Conservation (phyloP, 352 stramenopile species). For the Phytophthora ramorum region DNA sequence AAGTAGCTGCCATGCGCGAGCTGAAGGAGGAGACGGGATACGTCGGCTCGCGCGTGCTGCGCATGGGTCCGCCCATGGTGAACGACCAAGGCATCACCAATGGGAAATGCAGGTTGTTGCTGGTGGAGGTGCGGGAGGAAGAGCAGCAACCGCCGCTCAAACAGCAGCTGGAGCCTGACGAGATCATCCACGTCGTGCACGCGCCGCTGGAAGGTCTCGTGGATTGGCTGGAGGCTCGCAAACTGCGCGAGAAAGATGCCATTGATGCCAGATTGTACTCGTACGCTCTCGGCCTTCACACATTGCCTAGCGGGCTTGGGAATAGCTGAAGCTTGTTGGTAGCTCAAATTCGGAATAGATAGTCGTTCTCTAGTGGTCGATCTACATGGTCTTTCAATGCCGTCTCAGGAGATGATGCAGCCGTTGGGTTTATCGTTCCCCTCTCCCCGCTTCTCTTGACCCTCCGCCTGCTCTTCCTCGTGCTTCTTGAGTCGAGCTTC, state of each 20-base stretch:
- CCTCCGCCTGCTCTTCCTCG: constrained; percentile 54
- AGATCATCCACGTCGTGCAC: constrained; percentile 77
- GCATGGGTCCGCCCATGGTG: constrained; percentile 80
- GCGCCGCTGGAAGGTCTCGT: constrained; percentile 69
- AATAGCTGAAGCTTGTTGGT: constrained; percentile 8
- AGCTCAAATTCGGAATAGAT: constrained; percentile 38
- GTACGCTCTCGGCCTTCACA: constrained; percentile 59
- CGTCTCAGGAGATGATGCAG: constrained; percentile 42
- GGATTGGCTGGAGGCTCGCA: constrained; percentile 58
- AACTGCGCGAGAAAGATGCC: constrained; percentile 45
- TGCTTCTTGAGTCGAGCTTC: constrained; percentile 67
- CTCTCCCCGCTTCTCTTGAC: constrained; percentile 19
- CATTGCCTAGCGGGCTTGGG: constrained; percentile 32
- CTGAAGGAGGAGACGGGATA: constrained; percentile 93
- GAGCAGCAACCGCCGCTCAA: constrained; percentile 33
- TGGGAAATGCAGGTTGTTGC: constrained; percentile 68
- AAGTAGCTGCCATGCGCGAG: constrained; percentile 81
- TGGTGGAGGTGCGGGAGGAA: constrained; percentile 61
- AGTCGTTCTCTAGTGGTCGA: constrained; percentile 24
- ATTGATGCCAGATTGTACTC: constrained; percentile 71
- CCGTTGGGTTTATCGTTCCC: constrained; percentile 17
- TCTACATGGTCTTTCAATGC: constrained; percentile 3
- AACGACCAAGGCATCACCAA: constrained; percentile 86
- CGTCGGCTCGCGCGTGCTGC: constrained; percentile 63
- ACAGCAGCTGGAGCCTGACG: constrained; percentile 69